Percentiles rank a stretch among this genome's conserved stretches.
phyloP scores from a whole-genome alignment of 1,284 basidiomycete species.

The Leccinum holopus region DNA sequence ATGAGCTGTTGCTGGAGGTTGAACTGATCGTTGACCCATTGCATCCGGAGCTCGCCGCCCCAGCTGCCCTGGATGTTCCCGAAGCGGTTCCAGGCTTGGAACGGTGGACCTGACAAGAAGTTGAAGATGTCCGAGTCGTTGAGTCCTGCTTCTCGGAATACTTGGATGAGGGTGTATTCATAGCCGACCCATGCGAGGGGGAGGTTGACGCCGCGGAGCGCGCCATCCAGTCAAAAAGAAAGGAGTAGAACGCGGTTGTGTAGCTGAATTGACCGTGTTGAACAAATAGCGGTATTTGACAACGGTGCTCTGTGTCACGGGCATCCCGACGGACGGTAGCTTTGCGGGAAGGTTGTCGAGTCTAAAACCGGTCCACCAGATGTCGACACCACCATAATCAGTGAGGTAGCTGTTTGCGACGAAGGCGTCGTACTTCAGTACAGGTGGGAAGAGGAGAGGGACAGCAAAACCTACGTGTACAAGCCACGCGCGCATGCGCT shows the following conservation, averaged over 20 bases:
- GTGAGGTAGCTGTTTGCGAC: conserved; percentile 37
- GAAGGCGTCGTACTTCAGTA: neutral
- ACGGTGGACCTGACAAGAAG: conserved; percentile 44
- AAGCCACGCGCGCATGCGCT: conserved; percentile 17
- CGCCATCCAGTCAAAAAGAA: conserved; percentile 47
- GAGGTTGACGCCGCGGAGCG: neutral
- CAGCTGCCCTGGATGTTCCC: conserved; percentile 46
- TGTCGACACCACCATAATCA: conserved; percentile 39
- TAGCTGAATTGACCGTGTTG: conserved; percentile 47
- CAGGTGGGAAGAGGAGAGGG: neutral
- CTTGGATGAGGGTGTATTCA: conserved; percentile 39
- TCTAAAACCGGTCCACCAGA: conserved; percentile 46
- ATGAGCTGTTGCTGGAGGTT: conserved; percentile 40
- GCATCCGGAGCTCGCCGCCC: conserved; percentile 36
- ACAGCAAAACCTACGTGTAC: neutral
- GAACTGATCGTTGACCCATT: conserved; percentile 44
- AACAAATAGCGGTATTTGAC: conserved; percentile 43
- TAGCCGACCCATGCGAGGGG: conserved; percentile 46
- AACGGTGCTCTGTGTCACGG: conserved; percentile 35
- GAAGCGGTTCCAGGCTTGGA: conserved; percentile 45
- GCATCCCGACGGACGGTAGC: conserved; percentile 35
- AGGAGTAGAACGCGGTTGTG: conserved; percentile 43
- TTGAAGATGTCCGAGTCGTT: conserved; percentile 35
- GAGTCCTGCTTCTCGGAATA: conserved; percentile 41
- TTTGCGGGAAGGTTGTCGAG: conserved; percentile 32